These are phyloP conservation scores for Lagenaria siceraria DNA, from an alignment of 306 rosid genomes.

Conservation along the genomic window DNA sequence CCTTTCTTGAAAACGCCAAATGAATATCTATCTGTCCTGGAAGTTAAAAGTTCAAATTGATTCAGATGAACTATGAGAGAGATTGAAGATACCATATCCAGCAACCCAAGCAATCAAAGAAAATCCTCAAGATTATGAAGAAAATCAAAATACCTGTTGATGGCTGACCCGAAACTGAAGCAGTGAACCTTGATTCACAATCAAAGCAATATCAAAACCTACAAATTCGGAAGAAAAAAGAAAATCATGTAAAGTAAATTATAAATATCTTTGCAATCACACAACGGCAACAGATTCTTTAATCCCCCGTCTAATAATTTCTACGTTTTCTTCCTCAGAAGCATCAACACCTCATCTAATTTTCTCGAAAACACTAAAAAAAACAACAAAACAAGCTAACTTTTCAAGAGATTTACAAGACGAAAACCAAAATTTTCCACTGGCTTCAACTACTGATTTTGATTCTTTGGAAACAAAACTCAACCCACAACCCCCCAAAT, in stretches of 20 bases:
- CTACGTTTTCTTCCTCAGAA: not conserved
- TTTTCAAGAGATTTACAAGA: not conserved
- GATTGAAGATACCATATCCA: slow-evolving; percentile 14
- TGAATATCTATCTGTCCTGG: slow-evolving; percentile 14
- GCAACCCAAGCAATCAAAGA: slow-evolving; percentile 22
- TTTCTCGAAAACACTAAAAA: not conserved
- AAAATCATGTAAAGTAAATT: slow-evolving; percentile 7
- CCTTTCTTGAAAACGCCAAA: slow-evolving; percentile 14
- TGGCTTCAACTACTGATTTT: not conserved
- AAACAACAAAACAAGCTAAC: not conserved
- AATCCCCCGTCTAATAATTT: not conserved
- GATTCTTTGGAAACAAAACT: slow-evolving; percentile 8
- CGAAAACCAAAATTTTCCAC: not conserved
- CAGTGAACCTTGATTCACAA: slow-evolving; percentile 11
- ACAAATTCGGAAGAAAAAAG: not conserved
- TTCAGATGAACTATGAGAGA: slow-evolving; percentile 21
- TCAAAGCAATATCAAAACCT: slow-evolving; percentile 17
- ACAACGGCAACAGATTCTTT: not conserved
- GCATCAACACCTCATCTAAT: not conserved
- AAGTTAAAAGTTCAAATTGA: slow-evolving; percentile 21
- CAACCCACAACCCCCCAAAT: not conserved
- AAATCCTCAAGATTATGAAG: slow-evolving; percentile 17
- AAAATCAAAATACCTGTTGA: slow-evolving; percentile 13
- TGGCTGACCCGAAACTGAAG: slow-evolving; percentile 23
- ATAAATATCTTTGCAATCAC: slow-evolving; percentile 7